phyloP scores from a whole-genome alignment of 2,329 filamentous ascomycete species.

The Gyromitra esculenta region DNA sequence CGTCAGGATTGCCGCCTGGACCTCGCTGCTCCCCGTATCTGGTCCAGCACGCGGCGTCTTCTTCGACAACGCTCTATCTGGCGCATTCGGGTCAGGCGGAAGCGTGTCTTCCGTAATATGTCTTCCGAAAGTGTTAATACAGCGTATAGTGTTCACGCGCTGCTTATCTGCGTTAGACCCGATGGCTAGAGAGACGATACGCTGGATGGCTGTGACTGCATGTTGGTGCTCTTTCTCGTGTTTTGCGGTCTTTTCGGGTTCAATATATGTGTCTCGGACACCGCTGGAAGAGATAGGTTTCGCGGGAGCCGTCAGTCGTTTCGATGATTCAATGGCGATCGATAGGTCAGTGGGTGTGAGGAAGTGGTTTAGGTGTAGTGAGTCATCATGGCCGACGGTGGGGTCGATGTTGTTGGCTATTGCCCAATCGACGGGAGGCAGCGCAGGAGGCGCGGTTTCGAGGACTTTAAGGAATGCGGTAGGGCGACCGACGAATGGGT shows the following conservation, averaged over 20 bases:
- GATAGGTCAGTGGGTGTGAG: slow-evolving; percentile 75
- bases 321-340: slow-evolving; percentile 73
- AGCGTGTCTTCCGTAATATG: slow-evolving; percentile 84
- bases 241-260: slow-evolving; percentile 61
- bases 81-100: slow-evolving; percentile 68
- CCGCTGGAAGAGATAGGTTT: slow-evolving; percentile 46
- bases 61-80: slow-evolving; percentile 58
- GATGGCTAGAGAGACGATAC: slow-evolving; percentile 81
- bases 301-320: slow-evolving; percentile 67
- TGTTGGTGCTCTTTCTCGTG: slow-evolving; percentile 71
- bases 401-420: slow-evolving; percentile 50
- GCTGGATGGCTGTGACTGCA: slow-evolving; percentile 77
- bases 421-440: slow-evolving; percentile 54
- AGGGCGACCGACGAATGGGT: slow-evolving; percentile 79
- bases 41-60: slow-evolving; percentile 78
- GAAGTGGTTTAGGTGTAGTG: slow-evolving; percentile 77
- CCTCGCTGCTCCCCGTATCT: slow-evolving; percentile 94
- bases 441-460: slow-evolving; percentile 67
- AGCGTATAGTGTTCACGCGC: slow-evolving; percentile 83
- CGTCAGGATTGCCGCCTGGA: slow-evolving; percentile 96
- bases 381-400: slow-evolving; percentile 58
- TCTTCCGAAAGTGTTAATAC: slow-evolving; percentile 86
- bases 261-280: slow-evolving; percentile 60
- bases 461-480: slow-evolving; percentile 88
- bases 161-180: slow-evolving; percentile 80